Percentiles rank a stretch among this genome's conserved stretches.
Conservation (phyloP, 2,329 filamentous ascomycete species). For the Calonectria pseudoreteaudii region DNA sequence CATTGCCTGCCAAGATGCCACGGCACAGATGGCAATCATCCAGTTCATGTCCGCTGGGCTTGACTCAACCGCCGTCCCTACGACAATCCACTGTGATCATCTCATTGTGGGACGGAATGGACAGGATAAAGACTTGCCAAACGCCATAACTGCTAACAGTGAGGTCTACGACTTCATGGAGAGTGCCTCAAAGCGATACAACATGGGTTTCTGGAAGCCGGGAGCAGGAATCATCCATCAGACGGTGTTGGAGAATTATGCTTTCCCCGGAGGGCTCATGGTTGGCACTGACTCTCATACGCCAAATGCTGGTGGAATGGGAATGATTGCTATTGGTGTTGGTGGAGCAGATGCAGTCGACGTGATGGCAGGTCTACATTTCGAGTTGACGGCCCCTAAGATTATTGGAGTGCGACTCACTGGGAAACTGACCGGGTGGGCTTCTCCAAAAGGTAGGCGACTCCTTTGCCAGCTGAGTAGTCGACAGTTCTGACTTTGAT, state of each 20-base stretch:
- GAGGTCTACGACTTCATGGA: constrained; percentile 99
- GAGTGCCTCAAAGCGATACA: constrained; percentile 89
- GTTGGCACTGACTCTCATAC: constrained; percentile 99
- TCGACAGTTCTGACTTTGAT: constrained; percentile 17
- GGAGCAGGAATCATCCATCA: constrained; percentile 99
- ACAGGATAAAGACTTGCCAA: constrained; percentile 90
- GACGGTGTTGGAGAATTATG: constrained; percentile 98
- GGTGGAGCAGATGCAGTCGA: constrained; percentile 98
- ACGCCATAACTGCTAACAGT: constrained; percentile 95
- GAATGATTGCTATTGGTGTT: constrained; percentile 94
- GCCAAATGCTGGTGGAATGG: constrained; percentile 95
- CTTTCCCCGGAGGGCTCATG: constrained; percentile 97
- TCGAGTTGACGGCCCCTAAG: constrained; percentile 98
- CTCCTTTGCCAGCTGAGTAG: not conserved
- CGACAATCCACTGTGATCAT: constrained; percentile 98
- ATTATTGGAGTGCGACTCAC: constrained; percentile 96
- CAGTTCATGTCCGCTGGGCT: constrained; percentile 99
- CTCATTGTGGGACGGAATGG: constrained; percentile 98
- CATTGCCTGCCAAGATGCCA: constrained; percentile 99
- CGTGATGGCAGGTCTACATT: constrained; percentile 96
- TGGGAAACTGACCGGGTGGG: constrained; percentile 90
- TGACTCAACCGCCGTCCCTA: constrained; percentile 92
- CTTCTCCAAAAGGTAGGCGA: constrained; percentile 84
- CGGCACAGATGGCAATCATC: constrained; percentile 98
- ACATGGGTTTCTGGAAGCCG: constrained; percentile 99